These are phyloP conservation scores for Arctostaphylos glauca DNA, from an alignment of 148 eudicot species.

Conservation along the genomic window DNA sequence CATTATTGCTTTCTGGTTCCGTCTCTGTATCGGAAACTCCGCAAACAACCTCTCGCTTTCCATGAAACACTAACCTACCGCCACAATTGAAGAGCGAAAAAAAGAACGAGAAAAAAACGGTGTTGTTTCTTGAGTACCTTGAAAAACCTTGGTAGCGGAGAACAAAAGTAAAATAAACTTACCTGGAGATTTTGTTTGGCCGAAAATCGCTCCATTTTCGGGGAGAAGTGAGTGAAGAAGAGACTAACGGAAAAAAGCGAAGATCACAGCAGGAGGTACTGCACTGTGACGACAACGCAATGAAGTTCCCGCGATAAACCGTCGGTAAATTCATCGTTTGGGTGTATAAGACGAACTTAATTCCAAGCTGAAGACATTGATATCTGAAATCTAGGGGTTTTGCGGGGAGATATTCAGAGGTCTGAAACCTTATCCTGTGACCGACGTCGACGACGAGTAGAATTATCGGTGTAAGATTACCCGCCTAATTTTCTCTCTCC, in stretches of 20 bases:
- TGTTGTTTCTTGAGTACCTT: too few relatives aligned
- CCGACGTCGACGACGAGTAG: background rate
- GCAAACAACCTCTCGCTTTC: constrained; percentile 48
- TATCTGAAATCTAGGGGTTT: constrained; percentile 10
- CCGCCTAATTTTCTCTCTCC: constrained; percentile 6
- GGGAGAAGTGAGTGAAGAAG: constrained; percentile 21
- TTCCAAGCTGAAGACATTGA: constrained; percentile 4
- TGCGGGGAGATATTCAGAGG: background rate
- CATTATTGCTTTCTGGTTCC: constrained; percentile 52
- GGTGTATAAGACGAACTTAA: background rate
- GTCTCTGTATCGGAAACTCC: constrained; percentile 50
- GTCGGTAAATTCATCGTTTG: constrained; percentile 45
- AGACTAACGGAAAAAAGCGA: constrained; percentile 32
- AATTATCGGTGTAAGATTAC: background rate
- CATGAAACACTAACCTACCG: constrained; percentile 34
- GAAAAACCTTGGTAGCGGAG: background rate
- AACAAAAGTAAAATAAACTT: background rate
- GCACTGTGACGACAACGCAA: constrained; percentile 39
- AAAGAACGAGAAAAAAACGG: background rate
- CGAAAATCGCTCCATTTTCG: constrained; percentile 23
- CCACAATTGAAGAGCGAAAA: constrained; percentile 4
- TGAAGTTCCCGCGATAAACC: constrained; percentile 41
- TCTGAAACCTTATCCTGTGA: constrained; percentile 9
- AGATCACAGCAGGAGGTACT: constrained; percentile 37
- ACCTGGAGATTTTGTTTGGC: constrained; percentile 26